phyloP scores from a whole-genome alignment of 2,329 filamentous ascomycete genomes.

The Eurotiales sp. region DNA sequence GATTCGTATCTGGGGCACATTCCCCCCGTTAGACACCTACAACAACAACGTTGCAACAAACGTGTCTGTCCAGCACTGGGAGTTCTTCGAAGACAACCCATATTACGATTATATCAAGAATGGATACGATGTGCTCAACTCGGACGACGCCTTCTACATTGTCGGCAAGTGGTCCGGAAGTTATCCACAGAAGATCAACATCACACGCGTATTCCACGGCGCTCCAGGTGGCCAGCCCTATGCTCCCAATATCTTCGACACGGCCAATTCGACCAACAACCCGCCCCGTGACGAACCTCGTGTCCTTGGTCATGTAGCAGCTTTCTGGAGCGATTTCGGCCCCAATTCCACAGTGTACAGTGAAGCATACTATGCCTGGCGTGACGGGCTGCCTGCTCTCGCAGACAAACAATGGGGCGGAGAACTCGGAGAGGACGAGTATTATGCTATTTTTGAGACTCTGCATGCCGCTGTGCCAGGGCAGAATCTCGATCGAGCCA shows the following conservation, averaged over 20 bases:
- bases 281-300: constrained; percentile 36
- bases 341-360: constrained; percentile 47
- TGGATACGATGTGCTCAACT: constrained; percentile 50
- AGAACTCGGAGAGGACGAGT: constrained; percentile 40
- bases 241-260: constrained; percentile 49
- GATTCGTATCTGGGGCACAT: constrained; percentile 54
- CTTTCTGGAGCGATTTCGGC: constrained; percentile 53
- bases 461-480: constrained; percentile 42
- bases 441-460: constrained; percentile 34
- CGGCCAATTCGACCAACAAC: constrained; percentile 46
- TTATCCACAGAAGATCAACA: constrained; percentile 43
- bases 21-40: constrained; percentile 36
- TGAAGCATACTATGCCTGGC: constrained; percentile 49
- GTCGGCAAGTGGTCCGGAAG: constrained; percentile 47
- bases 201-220: constrained; percentile 46
- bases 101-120: constrained; percentile 48
- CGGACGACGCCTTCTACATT: constrained; percentile 50
- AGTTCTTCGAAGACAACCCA: constrained; percentile 49
- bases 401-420: constrained; percentile 55
- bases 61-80: constrained; percentile 53
- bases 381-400: constrained; percentile 45
- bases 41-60: constrained; percentile 40
- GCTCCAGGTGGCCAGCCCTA: constrained; percentile 40
- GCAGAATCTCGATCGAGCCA: constrained; percentile 47
- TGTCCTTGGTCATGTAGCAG: constrained; percentile 46